Conservation (phyloP, 257 asterid genomes). For the Plantago ovata region DNA sequence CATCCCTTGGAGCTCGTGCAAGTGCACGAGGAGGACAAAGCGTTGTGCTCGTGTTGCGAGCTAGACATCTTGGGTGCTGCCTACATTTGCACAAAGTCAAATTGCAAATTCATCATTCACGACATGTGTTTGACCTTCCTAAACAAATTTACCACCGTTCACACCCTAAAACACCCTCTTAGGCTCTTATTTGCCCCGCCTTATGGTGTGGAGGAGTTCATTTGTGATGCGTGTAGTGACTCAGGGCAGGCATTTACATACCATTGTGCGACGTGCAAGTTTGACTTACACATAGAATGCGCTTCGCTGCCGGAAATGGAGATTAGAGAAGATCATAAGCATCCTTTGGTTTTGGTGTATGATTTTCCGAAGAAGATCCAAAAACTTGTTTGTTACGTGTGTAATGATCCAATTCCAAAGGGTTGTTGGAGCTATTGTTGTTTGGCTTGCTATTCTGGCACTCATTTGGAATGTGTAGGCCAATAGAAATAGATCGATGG, state of each 20-base stretch:
- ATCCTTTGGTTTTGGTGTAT: slow-evolving; percentile 26
- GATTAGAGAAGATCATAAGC: slow-evolving; percentile 28
- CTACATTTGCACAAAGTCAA: slow-evolving; percentile 33
- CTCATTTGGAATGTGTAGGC: slow-evolving; percentile 34
- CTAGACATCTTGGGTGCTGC: slow-evolving; percentile 28
- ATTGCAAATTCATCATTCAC: slow-evolving; percentile 48
- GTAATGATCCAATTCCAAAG: slow-evolving; percentile 16
- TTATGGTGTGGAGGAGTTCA: slow-evolving; percentile 35
- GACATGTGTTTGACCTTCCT: slow-evolving; percentile 46
- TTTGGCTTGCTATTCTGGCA: slow-evolving; percentile 28
- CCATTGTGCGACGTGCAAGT: slow-evolving; percentile 33
- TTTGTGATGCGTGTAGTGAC: slow-evolving; percentile 47
- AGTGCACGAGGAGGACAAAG: slow-evolving; percentile 24
- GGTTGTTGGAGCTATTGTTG: slow-evolving; percentile 35
- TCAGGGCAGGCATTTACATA: slow-evolving; percentile 45
- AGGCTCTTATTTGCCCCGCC: slow-evolving; percentile 40
- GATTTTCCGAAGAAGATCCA: slow-evolving; percentile 8
- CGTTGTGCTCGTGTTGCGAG: slow-evolving; percentile 49
- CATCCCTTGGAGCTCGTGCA: slow-evolving; percentile 30
- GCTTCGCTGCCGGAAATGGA: slow-evolving; percentile 40
- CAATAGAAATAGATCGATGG: too few species aligned
- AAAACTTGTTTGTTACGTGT: slow-evolving; percentile 24
- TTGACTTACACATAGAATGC: slow-evolving; percentile 46
- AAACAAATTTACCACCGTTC: slow-evolving; percentile 45
- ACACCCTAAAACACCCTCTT: slow-evolving; percentile 45